These are phyloP conservation scores for Phialophora tarda DNA, from an alignment of 2,329 filamentous ascomycete species.

Conservation along the genomic window DNA sequence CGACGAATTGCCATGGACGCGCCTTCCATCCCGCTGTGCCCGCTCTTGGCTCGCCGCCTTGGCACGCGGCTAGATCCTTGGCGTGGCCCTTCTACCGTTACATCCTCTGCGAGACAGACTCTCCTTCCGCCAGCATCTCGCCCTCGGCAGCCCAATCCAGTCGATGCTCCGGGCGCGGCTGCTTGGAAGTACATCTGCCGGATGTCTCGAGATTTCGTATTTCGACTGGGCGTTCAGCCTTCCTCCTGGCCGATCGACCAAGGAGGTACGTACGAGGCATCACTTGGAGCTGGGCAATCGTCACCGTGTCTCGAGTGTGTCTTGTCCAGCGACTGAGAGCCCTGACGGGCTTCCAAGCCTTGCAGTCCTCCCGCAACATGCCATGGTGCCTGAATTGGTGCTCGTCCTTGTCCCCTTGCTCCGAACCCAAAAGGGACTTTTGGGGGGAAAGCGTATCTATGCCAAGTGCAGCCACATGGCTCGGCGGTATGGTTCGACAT, in stretches of 20 bases:
- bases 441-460: conserved; percentile 5
- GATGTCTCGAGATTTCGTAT: not conserved
- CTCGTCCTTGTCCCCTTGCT: conserved; percentile 9
- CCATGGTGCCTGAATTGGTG: not conserved
- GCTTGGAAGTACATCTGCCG: conserved; percentile 3
- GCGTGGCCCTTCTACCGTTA: conserved; percentile 1
- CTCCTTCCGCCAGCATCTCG: not conserved
- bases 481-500: conserved; percentile 15
- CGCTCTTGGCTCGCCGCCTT: conserved; percentile 15
- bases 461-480: conserved; percentile 25
- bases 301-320: not conserved
- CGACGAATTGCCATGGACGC: conserved; percentile 1
- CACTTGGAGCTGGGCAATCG: conserved; percentile 3
- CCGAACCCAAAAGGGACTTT: conserved; percentile 1
- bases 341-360: not conserved
- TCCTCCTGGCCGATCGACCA: conserved; percentile 18
- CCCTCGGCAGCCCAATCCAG: conserved; percentile 11
- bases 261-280: not conserved
- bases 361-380: too few species aligned
- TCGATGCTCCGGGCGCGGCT: conserved; percentile 4
- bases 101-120: conserved; percentile 3
- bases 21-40: conserved; percentile 6
- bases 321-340: not conserved
- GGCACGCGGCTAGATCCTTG: conserved; percentile 10
- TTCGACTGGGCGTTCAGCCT: not conserved